Percentiles rank a stretch among this genome's conserved stretches.
Evolutionary conservation across 1,284 basidiomycete genomes (phyloP).

Genomic region (Pseudozyma sp.): DNA sequence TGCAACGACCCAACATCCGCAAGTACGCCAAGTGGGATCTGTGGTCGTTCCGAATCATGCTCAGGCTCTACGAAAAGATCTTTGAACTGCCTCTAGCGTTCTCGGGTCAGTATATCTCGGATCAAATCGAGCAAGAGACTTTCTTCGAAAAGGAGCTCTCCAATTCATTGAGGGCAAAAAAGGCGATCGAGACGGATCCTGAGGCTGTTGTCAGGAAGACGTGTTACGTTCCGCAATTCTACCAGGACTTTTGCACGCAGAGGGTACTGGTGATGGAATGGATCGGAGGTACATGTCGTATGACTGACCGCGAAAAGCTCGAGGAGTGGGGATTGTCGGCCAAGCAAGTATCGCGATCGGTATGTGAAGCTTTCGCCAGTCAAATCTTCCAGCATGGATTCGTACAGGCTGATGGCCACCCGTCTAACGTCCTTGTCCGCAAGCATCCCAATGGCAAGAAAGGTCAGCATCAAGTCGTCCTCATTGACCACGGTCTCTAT

Average conservation of each 20-base stretch:
- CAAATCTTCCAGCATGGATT: conserved; percentile 65
- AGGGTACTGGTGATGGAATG: conserved; percentile 61
- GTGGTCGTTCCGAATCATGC: conserved; percentile 55
- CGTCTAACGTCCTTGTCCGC: conserved; percentile 57
- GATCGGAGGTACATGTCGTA: conserved; percentile 52
- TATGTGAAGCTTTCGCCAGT: conserved; percentile 60
- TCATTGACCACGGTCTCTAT: conserved; percentile 65
- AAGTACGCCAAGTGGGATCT: conserved; percentile 62
- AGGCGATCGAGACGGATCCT: conserved; percentile 51
- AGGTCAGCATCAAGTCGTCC: conserved; percentile 57
- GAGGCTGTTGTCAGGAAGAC: conserved; percentile 49
- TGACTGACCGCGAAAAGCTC: conserved; percentile 57
- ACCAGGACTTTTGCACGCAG: conserved; percentile 49
- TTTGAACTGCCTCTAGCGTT: conserved; percentile 61
- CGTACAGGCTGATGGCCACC: conserved; percentile 63
- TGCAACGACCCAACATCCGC: conserved; percentile 61
- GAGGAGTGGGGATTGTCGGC: conserved; percentile 55
- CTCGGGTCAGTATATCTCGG: conserved; percentile 58
- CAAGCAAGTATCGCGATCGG: conserved; percentile 49
- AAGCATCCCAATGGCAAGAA: conserved; percentile 56
- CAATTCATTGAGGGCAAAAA: conserved; percentile 51
- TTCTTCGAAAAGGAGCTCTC: conserved; percentile 53
- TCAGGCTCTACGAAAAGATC: conserved; percentile 57
- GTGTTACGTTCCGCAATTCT: conserved; percentile 57
- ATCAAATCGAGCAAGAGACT: conserved; percentile 62